These are phyloP conservation scores for Dactylellina haptotyla DNA, from an alignment of 2,329 filamentous ascomycete genomes.

Conservation along the genomic window DNA sequence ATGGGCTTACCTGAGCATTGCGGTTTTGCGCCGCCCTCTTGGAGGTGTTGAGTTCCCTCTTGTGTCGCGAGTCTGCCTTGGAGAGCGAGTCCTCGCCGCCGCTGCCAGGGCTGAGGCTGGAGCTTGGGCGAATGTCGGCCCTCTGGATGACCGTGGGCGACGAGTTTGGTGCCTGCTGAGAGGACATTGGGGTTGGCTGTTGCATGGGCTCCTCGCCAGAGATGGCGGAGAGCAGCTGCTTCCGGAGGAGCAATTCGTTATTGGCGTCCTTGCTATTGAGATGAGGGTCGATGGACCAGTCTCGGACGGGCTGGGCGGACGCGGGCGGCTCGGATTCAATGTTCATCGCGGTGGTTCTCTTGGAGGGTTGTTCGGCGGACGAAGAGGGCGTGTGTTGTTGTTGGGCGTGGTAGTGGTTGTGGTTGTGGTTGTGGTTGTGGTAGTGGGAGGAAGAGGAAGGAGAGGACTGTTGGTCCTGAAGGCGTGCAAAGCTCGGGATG, in stretches of 20 bases:
- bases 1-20: conserved; percentile 86
- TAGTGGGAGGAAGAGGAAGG: neutral
- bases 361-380: conserved; percentile 46
- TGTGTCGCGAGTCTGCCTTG: conserved; percentile 61
- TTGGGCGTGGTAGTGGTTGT: conserved; percentile 6
- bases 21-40: conserved; percentile 97
- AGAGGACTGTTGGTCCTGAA: conserved; percentile 38
- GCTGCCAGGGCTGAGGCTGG: conserved; percentile 48
- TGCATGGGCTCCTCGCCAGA: conserved; percentile 47
- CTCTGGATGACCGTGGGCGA: conserved; percentile 41
- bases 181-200: conserved; percentile 48
- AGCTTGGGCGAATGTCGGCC: conserved; percentile 46
- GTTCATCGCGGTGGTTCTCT: conserved; percentile 20
- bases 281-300: conserved; percentile 51
- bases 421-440: conserved; percentile 16
- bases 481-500: conserved; percentile 52
- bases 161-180: conserved; percentile 44
- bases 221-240: conserved; percentile 48
- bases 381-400: conserved; percentile 50
- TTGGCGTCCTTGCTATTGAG: conserved; percentile 28
- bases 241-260: conserved; percentile 31
- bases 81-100: conserved; percentile 43
- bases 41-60: conserved; percentile 90
- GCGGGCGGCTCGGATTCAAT: conserved; percentile 32
- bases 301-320: conserved; percentile 30